Base-by-base conservation (phyloP, 1,284 basidiomycete species). In the Serendipita sp. region DNA sequence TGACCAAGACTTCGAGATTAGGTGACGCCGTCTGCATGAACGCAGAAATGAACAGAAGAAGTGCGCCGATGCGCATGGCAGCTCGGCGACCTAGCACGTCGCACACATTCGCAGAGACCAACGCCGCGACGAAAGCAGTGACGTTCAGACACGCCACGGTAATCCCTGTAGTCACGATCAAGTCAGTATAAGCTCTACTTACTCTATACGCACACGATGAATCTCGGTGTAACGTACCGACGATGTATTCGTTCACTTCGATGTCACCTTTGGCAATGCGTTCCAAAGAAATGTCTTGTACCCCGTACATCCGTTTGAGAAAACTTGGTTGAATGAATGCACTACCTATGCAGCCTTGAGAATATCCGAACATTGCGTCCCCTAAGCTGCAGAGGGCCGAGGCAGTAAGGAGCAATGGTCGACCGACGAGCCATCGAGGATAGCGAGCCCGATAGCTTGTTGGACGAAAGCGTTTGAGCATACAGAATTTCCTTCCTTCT, bases 291-390 rank as follows among this genome's bases (percentile, higher is more conserved):
- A 80, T 74, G 38, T 30, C 47, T 49, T 71, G 68, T 61, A 65
- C 71, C 3, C 76, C 75, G 61, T 77, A 81, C 74, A 81, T 78
- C 13, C 75, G 71, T 15, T 72, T 69, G 62, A 80, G 76, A 68
- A 80, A 81, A 3, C 75, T 75, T 2, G 79, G 79, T 65, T 81
- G 79, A 49, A 81, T 76, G 60, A 81, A 78, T 17, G 78, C 73
- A 1, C 77, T 72, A 3, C 78, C 79, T 42, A 80, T 79, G 65
- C 78, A 76, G 1, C 80, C 80, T 67, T 81, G 79, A 47, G 77
- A 75, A 64, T 81, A 82, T 1, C 80, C 80, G 65, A 82, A 79
- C 74, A 80, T 77, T 3, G 78, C 79, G 66, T 82, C 79, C 60
- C 79, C 80, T 63, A 82, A 73, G 63, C 78, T 77, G 10, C 79